phyloP scores from a whole-genome alignment of 345 rosid species.

The Lepidium sativum region DNA sequence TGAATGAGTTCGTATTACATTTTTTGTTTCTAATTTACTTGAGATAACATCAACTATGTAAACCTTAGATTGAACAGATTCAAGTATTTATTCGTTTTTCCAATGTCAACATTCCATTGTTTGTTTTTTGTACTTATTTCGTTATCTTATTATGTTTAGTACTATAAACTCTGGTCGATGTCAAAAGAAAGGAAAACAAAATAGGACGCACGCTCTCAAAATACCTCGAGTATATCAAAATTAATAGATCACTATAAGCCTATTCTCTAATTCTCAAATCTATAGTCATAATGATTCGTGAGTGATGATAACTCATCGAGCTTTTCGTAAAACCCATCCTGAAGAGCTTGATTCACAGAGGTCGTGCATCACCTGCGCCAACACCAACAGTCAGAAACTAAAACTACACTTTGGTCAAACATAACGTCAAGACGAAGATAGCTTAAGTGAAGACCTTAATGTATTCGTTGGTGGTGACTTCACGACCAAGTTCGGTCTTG shows the following conservation, averaged over 20 bases:
- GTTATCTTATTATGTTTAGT: background rate
- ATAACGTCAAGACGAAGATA: background rate
- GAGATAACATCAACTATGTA: background rate
- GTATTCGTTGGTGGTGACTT: constrained; percentile 40
- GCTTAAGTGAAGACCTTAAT: constrained; percentile 41
- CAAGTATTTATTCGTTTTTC: background rate
- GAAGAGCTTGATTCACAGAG: constrained; percentile 50
- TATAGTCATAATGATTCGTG: background rate
- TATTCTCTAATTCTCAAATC: background rate
- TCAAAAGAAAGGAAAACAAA: background rate
- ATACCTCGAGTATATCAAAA: background rate
- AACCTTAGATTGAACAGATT: constrained; percentile 1
- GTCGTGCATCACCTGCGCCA: constrained; percentile 49
- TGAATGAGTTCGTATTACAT: background rate
- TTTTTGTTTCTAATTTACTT: background rate
- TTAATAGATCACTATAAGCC: background rate
- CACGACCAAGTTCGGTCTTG: constrained; percentile 31
- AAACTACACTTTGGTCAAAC: background rate
- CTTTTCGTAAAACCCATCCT: constrained; percentile 48
- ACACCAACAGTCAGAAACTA: background rate
- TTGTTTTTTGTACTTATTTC: background rate
- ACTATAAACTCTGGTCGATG: background rate
- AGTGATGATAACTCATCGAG: background rate
- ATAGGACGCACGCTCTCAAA: background rate
- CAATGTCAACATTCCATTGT: background rate